These are phyloP conservation scores for Triticum dicoccoides DNA, from an alignment of 176 grass and related monocot species.

Conservation along the genomic window DNA sequence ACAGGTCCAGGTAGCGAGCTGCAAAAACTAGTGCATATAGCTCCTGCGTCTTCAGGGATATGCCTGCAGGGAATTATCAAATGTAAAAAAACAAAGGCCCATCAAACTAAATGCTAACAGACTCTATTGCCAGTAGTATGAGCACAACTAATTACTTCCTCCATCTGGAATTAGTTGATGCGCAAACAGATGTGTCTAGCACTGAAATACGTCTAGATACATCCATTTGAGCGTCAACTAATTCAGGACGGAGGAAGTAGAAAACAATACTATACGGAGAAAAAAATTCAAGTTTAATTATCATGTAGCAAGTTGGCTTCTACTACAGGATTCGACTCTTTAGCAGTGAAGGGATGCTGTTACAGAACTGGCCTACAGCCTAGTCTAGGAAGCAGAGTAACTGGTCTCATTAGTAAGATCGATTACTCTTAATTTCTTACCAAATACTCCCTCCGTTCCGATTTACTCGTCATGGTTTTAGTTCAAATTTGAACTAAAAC, in stretches of 20 bases:
- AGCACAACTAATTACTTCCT: neutral
- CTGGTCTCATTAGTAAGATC: neutral
- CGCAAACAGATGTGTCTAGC: no score
- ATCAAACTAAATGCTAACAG: neutral
- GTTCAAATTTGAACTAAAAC: no score
- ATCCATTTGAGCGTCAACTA: no score
- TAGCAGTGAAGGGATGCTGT: neutral
- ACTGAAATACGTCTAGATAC: no score
- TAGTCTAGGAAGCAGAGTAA: neutral
- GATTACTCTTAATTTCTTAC: neutral
- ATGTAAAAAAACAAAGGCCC: neutral
- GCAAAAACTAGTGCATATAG: constrained; percentile 93
- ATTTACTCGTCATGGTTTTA: no score
- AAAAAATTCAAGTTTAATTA: neutral
- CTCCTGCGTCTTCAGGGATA: constrained; percentile 98
- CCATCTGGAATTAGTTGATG: no score
- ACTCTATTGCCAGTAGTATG: neutral
- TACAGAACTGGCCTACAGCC: neutral
- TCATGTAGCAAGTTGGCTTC: neutral
- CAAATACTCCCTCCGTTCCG: neutral
- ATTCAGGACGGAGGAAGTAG: no score
- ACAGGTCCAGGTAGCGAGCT: constrained; percentile 88
- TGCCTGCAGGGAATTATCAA: constrained; percentile 37
- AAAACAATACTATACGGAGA: neutral
- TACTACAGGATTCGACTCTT: neutral